Evolutionary conservation across 2,329 filamentous ascomycete species (phyloP), one percentile per base, ranked within the genome.

Genomic region (Trichoderma lentiforme): DNA sequence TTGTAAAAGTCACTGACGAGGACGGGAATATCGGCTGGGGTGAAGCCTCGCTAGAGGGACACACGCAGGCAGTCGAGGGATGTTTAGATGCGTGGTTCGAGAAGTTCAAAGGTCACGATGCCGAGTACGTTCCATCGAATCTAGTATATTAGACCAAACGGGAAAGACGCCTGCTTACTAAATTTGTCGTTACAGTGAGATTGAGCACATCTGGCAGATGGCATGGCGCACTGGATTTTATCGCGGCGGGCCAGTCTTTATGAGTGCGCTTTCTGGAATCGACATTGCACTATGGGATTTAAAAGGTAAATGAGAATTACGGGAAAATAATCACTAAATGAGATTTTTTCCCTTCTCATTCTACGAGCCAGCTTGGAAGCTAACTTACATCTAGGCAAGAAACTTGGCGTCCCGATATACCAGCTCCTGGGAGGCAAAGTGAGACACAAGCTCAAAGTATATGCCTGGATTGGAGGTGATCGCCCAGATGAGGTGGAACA

Each of bases 211-310:
- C 72, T 95, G 93, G 93, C 92, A 94, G 78, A 86, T 87, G 74
- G 88, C 88, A 30, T 94, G 90, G 87, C 86, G 92, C 56, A 83
- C 87, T 56, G 88, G 89, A 0, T 95, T 95, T 80, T 95, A 95
- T 80, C 86, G 93, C 32, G 92, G 92, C 2, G 93, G 92, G 0
- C 91, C 92, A 0, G 92, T 95, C 11, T 91, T 95, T 74, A 94
- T 95, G 92, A 92, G 89, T 75, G 93, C 92, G 0, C 81, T 95
- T 18, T 88, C 91, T 0, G 93, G 93, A 2, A 89, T 95, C 66
- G 92, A 95, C 77, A 95, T 95, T 79, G 92, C 92, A 0, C 82
- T 94, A 0, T 95, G 92, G 92, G 92, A 94, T 80, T 83, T 94
- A 24, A 94, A 94, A 83, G 84, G 84, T 82, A 71, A 36, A 43